Evolutionary conservation across 140 eudicot genomes (phyloP), one percentile per base, ranked within the genome.

Genomic region (Anethum foeniculum): DNA sequence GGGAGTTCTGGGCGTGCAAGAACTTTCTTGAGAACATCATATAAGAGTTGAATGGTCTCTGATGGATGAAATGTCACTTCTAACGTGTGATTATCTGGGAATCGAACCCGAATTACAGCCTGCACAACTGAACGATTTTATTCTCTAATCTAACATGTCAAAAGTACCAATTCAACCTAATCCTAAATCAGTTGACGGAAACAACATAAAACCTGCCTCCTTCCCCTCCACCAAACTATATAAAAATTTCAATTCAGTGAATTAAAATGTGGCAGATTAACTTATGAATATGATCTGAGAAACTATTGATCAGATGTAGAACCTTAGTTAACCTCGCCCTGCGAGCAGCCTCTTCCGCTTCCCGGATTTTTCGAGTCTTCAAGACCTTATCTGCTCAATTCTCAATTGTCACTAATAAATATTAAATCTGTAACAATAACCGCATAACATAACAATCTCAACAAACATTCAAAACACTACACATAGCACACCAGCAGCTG

Each of bases 21-120:
- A 74, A 87, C 97, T 85, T 84, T 88, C 69, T 54, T 82, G 46
- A 93, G 84, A 80, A 91, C 84, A 87, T 93, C 98, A 85, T 85
- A 21, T 80, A 93, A 78, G 85, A 88, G 86, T 56, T 93, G 93
- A 75, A 93, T 84, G 15, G 90, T 80, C 81, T 93, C 97, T 39
- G 98, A 89, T 84, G 97, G 93, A 85, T 91, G 93, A 80, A 93
- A 93, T 76, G 85, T 79, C 71, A 83, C 98, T 80, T 93, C 93
- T 39, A 91, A 77, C 39, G 97, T 93, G 80, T 82, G 79, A 80
- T 93, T 93, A 82, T 94, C 97, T n/a, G 97, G 98, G 75, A 94
- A 94, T 18, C 97, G 90, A 32, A 94, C 87, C 85, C 98, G 86
- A 67, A 94, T 79, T 64, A 86, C 88, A 38, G 96, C 96, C 91